A percentile compares a stretch with the other conserved stretches of the same genome.
Evolutionary conservation across 192 early-diverging fungal genomes (phyloP).

Genomic region (Blastocladiella britannica): DNA sequence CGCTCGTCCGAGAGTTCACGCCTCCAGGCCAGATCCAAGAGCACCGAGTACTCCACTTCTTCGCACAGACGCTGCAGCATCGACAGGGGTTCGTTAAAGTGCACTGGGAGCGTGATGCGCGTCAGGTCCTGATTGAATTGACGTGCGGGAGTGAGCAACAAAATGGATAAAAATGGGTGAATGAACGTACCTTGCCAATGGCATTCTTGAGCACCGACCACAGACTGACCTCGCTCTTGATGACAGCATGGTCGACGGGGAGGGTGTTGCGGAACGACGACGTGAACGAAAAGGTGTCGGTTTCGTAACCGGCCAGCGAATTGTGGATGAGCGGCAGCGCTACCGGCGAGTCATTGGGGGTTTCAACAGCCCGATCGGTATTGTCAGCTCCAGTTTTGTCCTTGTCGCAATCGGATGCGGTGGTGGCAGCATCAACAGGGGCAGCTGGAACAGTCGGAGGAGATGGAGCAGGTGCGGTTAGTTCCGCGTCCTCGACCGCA

Average conservation of each 20-base stretch:
- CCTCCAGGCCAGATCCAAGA: conserved; percentile 48
- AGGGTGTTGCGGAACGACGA: conserved; percentile 17
- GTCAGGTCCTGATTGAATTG: too few relatives aligned
- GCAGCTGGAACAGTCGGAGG: background rate
- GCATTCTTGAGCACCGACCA: conserved; percentile 77
- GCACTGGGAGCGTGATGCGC: conserved; percentile 66
- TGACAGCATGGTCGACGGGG: conserved; percentile 23
- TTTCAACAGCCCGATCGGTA: too few relatives aligned
- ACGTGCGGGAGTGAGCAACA: background rate
- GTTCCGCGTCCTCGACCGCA: conserved; percentile 7
- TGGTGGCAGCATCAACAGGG: background rate
- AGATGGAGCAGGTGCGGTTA: background rate
- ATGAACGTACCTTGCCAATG: conserved; percentile 72
- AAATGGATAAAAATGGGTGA: conserved; percentile 1
- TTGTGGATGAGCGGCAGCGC: background rate
- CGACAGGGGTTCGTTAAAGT: conserved; percentile 72
- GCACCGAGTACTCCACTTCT: conserved; percentile 65
- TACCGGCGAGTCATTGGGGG: background rate
- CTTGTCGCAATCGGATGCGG: background rate
- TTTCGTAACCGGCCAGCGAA: background rate
- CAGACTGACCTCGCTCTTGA: conserved; percentile 31
- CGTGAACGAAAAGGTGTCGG: background rate
- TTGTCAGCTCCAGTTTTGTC: too few relatives aligned
- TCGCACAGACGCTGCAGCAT: conserved; percentile 73
- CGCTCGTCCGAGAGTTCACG: conserved; percentile 33